phyloP scores from a whole-genome alignment of 345 rosid species.

The Xanthoceras sorbifolium region DNA sequence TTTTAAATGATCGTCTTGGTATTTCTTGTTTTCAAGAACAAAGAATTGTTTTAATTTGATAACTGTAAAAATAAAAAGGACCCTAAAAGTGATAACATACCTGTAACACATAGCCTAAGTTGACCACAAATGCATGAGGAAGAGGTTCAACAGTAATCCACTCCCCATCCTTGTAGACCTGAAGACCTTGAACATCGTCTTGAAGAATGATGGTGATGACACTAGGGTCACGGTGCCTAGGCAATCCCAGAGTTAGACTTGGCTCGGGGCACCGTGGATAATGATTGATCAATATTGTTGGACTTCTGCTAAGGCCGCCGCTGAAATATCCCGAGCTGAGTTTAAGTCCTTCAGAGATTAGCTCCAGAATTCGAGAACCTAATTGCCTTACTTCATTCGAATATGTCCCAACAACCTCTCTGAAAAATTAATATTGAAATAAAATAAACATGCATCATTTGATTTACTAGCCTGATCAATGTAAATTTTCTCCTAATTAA shows the following conservation, averaged over 20 bases:
- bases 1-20: background rate
- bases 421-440: no score
- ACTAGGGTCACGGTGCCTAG: slow-evolving; percentile 23
- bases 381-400: slow-evolving; percentile 28
- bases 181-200: slow-evolving; percentile 26
- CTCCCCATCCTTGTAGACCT: slow-evolving; percentile 27
- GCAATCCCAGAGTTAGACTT: slow-evolving; percentile 23
- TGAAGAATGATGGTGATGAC: slow-evolving; percentile 28
- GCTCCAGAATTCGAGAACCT: slow-evolving; percentile 13
- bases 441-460: background rate
- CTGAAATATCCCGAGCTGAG: background rate
- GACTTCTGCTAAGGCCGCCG: background rate
- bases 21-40: no score
- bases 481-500: background rate
- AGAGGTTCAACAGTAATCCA: slow-evolving; percentile 36
- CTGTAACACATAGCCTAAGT: slow-evolving; percentile 31
- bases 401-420: slow-evolving; percentile 23
- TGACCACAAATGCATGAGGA: slow-evolving; percentile 36
- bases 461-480: background rate
- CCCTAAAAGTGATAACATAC: background rate
- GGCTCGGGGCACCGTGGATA: slow-evolving; percentile 28
- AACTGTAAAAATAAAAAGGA: no score
- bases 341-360: slow-evolving; percentile 26
- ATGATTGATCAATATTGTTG: slow-evolving; percentile 10
- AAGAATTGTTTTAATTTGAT: no score